Evolutionary conservation across 331 rosid genomes (phyloP).

Genomic region (Dryas integrifolia): DNA sequence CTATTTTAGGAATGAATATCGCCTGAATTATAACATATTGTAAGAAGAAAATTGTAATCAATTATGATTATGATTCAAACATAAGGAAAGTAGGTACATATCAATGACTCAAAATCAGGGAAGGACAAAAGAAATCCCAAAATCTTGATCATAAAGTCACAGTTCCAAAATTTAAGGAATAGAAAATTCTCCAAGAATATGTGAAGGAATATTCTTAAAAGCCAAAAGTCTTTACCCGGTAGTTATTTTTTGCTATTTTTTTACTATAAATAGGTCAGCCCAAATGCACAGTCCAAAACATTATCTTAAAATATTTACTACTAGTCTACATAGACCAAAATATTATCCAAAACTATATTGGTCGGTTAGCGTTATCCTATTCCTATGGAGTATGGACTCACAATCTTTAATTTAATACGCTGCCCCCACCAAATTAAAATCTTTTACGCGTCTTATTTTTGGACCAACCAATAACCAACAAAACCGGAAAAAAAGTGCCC

Average conservation of each 20-base stretch:
- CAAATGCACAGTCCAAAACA: conserved; percentile 7
- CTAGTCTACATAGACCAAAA: neutral
- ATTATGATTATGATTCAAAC: too few relatives aligned
- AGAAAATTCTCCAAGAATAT: conserved; percentile 17
- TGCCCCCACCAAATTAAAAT: neutral
- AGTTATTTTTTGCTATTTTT: neutral
- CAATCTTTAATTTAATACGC: neutral
- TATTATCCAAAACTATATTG: conserved; percentile 21
- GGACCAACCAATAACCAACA: conserved; percentile 25
- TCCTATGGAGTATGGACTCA: conserved; percentile 17
- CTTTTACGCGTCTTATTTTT: neutral
- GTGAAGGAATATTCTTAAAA: conserved; percentile 6
- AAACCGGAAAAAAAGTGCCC: conserved; percentile 2
- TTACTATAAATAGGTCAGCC: neutral
- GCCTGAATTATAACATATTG: too few relatives aligned
- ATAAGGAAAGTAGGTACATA: neutral
- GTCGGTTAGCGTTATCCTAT: conserved; percentile 50
- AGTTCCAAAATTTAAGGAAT: conserved; percentile 10
- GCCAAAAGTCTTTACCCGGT: neutral
- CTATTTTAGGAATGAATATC: too few relatives aligned
- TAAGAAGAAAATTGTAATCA: too few relatives aligned
- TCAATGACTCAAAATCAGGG: conserved; percentile 14
- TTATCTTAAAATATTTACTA: conserved; percentile 7
- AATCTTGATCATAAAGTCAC: conserved; percentile 1
- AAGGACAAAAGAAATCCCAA: neutral